phyloP scores from a whole-genome alignment of 192 early-diverging fungal species.

The Gamsiella multidivaricata region DNA sequence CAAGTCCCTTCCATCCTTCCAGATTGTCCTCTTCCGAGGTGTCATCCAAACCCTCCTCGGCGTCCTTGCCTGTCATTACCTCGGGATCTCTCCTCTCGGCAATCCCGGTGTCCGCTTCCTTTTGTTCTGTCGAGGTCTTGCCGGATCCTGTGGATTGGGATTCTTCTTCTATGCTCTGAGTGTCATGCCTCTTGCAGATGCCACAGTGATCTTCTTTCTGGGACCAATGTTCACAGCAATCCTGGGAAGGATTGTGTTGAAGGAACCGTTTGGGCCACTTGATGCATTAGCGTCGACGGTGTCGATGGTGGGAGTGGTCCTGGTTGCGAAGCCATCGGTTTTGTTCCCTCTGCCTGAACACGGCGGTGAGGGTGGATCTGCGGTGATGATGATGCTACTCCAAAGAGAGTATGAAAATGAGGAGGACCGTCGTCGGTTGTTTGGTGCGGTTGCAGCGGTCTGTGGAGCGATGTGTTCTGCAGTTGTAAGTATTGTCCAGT shows the following conservation, averaged over 20 bases:
- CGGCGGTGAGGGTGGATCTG: too few species aligned
- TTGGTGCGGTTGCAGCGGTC: conserved; percentile 24
- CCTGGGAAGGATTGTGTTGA: conserved; percentile 67
- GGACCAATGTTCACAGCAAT: conserved; percentile 82
- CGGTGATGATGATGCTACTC: conserved; percentile 6
- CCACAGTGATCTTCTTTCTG: conserved; percentile 83
- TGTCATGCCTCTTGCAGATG: conserved; percentile 76
- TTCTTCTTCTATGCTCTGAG: conserved; percentile 79
- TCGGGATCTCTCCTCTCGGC: conserved; percentile 67
- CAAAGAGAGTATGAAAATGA: conserved; percentile 6
- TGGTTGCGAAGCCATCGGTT: conserved; percentile 70
- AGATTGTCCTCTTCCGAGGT: conserved; percentile 80
- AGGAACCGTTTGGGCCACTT: conserved; percentile 70
- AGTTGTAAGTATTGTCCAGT: conserved; percentile 49
- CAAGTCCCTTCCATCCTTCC: conserved; percentile 67
- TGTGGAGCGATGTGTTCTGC: conserved; percentile 51
- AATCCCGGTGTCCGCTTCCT: conserved; percentile 59
- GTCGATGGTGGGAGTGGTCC: conserved; percentile 70
- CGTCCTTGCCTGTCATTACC: conserved; percentile 62
- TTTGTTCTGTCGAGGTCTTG: conserved; percentile 71
- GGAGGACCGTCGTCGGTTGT: conserved; percentile 14
- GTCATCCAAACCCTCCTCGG: conserved; percentile 72
- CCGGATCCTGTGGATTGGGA: conserved; percentile 73
- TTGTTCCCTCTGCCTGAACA: conserved; percentile 47
- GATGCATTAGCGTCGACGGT: conserved; percentile 65